Base-by-base conservation (phyloP, 176 grass and related monocot genomes). In the Bromus sterilis region DNA sequence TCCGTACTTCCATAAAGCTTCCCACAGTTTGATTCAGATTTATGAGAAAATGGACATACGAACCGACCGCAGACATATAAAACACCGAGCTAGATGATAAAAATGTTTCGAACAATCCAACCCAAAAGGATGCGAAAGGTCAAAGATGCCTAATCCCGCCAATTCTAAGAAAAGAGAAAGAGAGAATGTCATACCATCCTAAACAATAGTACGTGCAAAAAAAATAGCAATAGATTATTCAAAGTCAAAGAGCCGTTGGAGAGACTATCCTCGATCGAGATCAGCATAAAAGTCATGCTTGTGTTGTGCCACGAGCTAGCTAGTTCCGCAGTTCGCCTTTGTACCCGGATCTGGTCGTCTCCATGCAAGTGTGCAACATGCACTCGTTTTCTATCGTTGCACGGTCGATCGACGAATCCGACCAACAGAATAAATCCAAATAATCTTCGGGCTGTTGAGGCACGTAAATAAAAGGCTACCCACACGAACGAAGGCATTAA, bases 331-430 rank as follows among this genome's bases (percentile, higher is more conserved):
- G 13, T 56, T 39, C 4, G 82, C 65, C 88, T 48, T 63, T 37
- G 78, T 56, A 66, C 39, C 78, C 83, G 88, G 83, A 89, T 89
- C 88, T 74, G 78, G 83, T 85, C 87, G 69, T 66, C 63, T 58
- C n/a, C 61, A 3, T 18, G 41, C 48, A 53, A 53, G 48, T 53
- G 48, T 53, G 48, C 12, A 41, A 15, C 39, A 53, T 53, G 42
- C 79, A 14, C 66, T 46, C 65, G 24, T 72, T 9, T 40, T 55
- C 30, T 65, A 53, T 64, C 39, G 62, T 65, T 75, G 41, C 81
- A 76, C 43, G 76, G 39, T 32, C 66, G 32, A 80, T 23, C 66
- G 16, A 39, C 12, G 66, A 63, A 39, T 31, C 66, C 21, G 11
- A 41, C 3, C 29, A 43, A 63, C 35, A 65, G 12, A 74, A 7